phyloP scores from a whole-genome alignment of 1,284 basidiomycete genomes.

The Bondarzewia mesenterica region DNA sequence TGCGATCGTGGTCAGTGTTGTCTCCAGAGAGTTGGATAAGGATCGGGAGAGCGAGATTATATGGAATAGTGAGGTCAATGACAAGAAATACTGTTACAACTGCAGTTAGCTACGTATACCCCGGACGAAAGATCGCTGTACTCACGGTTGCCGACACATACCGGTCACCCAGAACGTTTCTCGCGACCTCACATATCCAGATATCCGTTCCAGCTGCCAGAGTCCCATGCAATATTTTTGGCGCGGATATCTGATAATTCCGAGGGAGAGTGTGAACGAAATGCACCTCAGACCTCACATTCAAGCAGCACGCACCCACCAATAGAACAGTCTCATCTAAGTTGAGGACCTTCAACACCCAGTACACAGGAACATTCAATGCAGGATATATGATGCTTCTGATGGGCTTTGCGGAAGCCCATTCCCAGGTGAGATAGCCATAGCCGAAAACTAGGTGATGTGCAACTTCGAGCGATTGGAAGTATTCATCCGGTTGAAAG shows the following conservation, averaged over 20 bases:
- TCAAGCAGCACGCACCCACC: constrained; percentile 34
- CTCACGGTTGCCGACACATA: constrained; percentile 63
- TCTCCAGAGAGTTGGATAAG: constrained; percentile 91
- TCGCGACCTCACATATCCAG: constrained; percentile 59
- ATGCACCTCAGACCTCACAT: background rate
- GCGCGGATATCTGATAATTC: constrained; percentile 52
- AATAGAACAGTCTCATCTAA: constrained; percentile 46
- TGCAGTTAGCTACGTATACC: constrained; percentile 4
- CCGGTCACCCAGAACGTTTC: constrained; percentile 47
- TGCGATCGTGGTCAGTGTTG: constrained; percentile 75
- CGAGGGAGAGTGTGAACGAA: too few relatives aligned
- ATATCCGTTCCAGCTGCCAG: constrained; percentile 82
- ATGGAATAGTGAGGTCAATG: constrained; percentile 83
- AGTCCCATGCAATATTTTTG: constrained; percentile 74
- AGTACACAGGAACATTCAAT: constrained; percentile 76
- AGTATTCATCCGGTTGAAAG: constrained; percentile 98
- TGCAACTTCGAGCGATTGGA: constrained; percentile 91
- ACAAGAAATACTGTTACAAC: constrained; percentile 62
- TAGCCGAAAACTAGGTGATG: constrained; percentile 86
- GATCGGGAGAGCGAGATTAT: constrained; percentile 80
- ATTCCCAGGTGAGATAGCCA: constrained; percentile 95
- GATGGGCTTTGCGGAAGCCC: constrained; percentile 65
- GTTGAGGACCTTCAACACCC: constrained; percentile 48
- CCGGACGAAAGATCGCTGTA: too few relatives aligned
- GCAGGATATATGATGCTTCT: constrained; percentile 68